Percentiles rank a stretch among this genome's conserved stretches.
These are phyloP conservation scores for Cercospora sp. DNA, from an alignment of 2,329 filamentous ascomycete genomes.

Conservation along the genomic window DNA sequence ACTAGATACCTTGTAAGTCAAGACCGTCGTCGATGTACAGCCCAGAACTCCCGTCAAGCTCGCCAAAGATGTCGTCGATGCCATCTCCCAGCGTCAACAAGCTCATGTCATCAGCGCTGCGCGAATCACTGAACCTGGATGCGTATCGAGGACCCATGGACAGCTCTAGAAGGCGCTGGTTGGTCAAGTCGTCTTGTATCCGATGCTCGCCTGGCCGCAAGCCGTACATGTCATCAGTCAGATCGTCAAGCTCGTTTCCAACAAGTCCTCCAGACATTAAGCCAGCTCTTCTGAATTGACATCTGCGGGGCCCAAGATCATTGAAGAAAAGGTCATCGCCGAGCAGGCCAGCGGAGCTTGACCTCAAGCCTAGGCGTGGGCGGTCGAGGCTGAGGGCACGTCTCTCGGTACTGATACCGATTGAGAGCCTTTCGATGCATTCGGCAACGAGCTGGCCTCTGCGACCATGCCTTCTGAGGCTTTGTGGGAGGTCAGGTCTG, in stretches of 20 bases:
- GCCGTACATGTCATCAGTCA: background rate
- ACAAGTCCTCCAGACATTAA: background rate
- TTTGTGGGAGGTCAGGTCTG: conserved; percentile 19
- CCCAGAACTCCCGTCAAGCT: background rate
- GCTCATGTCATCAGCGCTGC: conserved; percentile 1
- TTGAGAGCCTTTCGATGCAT: conserved; percentile 7
- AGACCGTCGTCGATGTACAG: background rate
- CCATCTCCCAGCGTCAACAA: conserved; percentile 8
- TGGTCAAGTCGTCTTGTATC: conserved; percentile 5
- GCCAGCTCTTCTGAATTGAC: background rate
- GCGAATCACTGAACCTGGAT: conserved; percentile 3
- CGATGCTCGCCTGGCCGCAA: background rate
- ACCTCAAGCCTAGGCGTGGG: background rate
- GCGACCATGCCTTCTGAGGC: conserved; percentile 12
- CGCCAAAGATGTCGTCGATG: background rate
- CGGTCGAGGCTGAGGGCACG: background rate
- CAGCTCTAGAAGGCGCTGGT: conserved; percentile 12
- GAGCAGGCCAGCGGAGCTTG: conserved; percentile 11
- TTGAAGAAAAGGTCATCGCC: background rate
- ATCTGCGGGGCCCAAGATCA: background rate
- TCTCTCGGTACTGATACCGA: background rate
- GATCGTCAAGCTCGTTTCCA: background rate
- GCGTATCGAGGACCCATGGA: conserved; percentile 19
- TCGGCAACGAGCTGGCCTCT: conserved; percentile 19
- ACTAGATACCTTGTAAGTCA: conserved; percentile 1